phyloP scores from a whole-genome alignment of 2,329 filamentous ascomycete species.

The Zelopaecilomyces penicillatus region DNA sequence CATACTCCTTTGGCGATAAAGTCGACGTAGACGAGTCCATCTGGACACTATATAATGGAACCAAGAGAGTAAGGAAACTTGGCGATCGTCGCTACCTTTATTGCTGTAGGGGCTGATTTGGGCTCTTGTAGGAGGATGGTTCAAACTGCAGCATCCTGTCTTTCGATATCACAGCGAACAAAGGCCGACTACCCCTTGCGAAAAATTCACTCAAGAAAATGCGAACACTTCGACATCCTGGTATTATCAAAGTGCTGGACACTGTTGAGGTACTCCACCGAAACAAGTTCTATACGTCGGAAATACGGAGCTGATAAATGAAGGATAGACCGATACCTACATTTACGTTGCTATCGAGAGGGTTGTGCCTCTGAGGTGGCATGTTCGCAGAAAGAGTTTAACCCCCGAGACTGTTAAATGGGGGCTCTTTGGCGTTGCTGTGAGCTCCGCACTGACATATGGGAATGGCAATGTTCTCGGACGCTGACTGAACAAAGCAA shows the following conservation, averaged over 20 bases:
- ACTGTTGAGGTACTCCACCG: constrained; percentile 67
- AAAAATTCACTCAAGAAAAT: constrained; percentile 92
- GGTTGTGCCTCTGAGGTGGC: constrained; percentile 79
- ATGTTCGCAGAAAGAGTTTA: constrained; percentile 78
- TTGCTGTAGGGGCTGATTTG: not conserved
- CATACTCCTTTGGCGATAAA: constrained; percentile 85
- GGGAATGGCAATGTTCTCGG: not conserved
- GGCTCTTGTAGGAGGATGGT: constrained; percentile 65
- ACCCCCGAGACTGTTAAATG: constrained; percentile 93
- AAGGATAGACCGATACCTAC: constrained; percentile 70
- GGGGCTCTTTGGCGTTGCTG: constrained; percentile 81
- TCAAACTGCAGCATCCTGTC: constrained; percentile 95
- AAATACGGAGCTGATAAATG: constrained; percentile 14
- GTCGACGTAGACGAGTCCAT: constrained; percentile 90
- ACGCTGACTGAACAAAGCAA: constrained; percentile 44
- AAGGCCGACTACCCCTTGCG: constrained; percentile 72
- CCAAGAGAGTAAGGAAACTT: constrained; percentile 59
- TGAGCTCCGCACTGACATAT: constrained; percentile 26
- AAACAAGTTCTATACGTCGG: not conserved
- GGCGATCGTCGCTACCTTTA: not conserved
- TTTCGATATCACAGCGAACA: constrained; percentile 80
- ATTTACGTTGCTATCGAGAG: constrained; percentile 96
- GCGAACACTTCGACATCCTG: constrained; percentile 85
- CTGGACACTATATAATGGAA: constrained; percentile 94
- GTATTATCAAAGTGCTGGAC: constrained; percentile 88